phyloP scores from a whole-genome alignment of 768 basidiomycete genomes.

The Lactifluus echinatus region DNA sequence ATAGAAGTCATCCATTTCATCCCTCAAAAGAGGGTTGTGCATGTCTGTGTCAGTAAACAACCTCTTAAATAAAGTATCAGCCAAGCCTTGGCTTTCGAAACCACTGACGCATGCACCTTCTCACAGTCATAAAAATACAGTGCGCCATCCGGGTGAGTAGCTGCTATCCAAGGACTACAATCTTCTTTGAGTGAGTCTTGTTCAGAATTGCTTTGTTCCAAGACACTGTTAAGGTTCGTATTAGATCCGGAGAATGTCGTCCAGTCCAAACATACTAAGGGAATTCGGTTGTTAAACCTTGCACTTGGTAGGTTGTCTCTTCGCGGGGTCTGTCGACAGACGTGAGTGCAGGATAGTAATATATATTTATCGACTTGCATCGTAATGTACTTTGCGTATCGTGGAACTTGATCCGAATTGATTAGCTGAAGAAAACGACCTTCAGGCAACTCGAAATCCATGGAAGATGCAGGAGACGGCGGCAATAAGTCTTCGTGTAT shows the following conservation, averaged over 20 bases:
- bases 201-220: not conserved
- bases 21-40: too few relatives aligned
- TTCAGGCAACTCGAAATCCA: not conserved
- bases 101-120: conserved; percentile 30
- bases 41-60: too few relatives aligned
- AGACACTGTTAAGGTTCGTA: not conserved
- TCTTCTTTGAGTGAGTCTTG: not conserved
- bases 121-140: conserved; percentile 44
- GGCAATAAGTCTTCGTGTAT: not conserved
- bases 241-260: not conserved
- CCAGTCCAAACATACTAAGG: not conserved
- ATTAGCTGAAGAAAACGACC: not conserved
- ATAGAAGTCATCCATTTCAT: too few relatives aligned
- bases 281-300: not conserved
- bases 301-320: not conserved
- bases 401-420: conserved; percentile 9
- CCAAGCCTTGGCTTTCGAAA: too few relatives aligned
- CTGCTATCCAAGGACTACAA: conserved; percentile 33
- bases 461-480: not conserved
- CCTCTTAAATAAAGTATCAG: too few relatives aligned
- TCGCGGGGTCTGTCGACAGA: not conserved
- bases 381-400: not conserved
- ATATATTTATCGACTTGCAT: not conserved
- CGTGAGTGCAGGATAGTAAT: not conserved
- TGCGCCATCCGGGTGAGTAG: conserved; percentile 52